phyloP scores from a whole-genome alignment of 75 land plant species.

The Chamaecyparis obtusa region DNA sequence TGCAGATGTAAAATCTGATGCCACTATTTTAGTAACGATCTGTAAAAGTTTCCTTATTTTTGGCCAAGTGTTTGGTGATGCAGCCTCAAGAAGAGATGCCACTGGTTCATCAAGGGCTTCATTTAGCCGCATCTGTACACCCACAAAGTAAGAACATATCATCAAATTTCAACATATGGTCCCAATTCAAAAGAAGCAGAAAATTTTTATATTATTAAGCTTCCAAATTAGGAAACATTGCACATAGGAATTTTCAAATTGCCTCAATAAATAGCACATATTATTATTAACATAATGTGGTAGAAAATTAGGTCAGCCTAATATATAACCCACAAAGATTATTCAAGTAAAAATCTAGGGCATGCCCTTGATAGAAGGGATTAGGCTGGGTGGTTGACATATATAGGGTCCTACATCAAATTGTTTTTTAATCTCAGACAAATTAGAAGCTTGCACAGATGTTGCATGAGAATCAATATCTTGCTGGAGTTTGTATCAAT shows the following conservation, averaged over 20 bases:
- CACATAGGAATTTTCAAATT: background rate
- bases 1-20: slow-evolving; percentile 23
- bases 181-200: background rate
- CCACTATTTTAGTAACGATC: slow-evolving; percentile 50
- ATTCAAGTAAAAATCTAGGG: background rate
- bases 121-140: slow-evolving; percentile 46
- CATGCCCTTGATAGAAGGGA: background rate
- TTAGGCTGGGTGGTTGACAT: background rate
- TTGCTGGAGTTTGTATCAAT: slow-evolving; percentile 64
- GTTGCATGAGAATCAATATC: slow-evolving; percentile 75
- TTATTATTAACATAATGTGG: background rate
- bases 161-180: background rate
- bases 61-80: slow-evolving; percentile 85
- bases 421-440: slow-evolving; percentile 45
- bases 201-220: background rate
- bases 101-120: slow-evolving; percentile 64
- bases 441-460: slow-evolving; percentile 46
- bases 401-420: slow-evolving; percentile 50
- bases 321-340: background rate
- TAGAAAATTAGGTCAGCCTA: background rate
- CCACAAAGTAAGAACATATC: slow-evolving; percentile 6
- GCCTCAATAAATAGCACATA: background rate
- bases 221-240: background rate
- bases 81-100: slow-evolving; percentile 73
- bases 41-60: slow-evolving; percentile 65